phyloP scores from a whole-genome alignment of 441 rosid genomes.

The Corymbia calophylla region DNA sequence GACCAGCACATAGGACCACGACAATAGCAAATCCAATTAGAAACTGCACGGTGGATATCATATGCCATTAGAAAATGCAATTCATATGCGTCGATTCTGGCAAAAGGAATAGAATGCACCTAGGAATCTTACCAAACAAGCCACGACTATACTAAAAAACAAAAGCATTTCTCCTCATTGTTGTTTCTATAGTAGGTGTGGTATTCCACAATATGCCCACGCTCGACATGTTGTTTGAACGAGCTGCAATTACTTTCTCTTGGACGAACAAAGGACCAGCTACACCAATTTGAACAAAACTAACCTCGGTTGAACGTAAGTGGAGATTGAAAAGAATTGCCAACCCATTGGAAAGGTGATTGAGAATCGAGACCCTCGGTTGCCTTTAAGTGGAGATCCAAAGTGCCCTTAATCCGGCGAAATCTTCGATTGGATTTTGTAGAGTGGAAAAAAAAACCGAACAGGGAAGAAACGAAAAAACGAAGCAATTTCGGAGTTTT shows the following conservation, averaged over 20 bases:
- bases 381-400: not conserved
- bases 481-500: not conserved
- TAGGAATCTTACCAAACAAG: too few relatives aligned
- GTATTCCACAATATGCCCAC: not conserved
- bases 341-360: not conserved
- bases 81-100: too few relatives aligned
- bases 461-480: not conserved
- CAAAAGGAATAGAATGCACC: too few relatives aligned
- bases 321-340: not conserved
- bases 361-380: not conserved
- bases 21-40: too few relatives aligned
- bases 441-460: fast-evolving
- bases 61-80: too few relatives aligned
- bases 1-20: too few relatives aligned
- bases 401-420: not conserved
- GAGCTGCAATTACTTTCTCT: not conserved
- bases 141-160: not conserved
- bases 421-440: not conserved
- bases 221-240: not conserved
- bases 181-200: fast-evolving
- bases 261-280: not conserved
- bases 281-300: not conserved
- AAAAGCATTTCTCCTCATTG: not conserved
- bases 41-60: too few relatives aligned
- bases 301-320: not conserved